Base-by-base conservation (phyloP, 2,329 filamentous ascomycete genomes). In the Exophiala bonariae region DNA sequence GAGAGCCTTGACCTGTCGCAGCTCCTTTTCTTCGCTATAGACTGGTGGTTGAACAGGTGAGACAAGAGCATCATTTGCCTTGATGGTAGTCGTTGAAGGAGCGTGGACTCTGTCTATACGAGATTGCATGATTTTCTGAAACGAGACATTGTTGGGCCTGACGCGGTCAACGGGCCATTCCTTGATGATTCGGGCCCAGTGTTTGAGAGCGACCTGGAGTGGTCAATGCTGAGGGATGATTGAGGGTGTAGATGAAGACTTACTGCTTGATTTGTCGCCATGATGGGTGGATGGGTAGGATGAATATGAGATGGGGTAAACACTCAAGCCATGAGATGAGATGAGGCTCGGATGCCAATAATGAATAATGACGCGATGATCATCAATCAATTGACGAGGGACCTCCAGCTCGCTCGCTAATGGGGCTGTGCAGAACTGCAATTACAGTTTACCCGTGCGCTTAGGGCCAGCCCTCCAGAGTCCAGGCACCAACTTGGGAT, bases 1-100 rank as follows among this genome's bases (percentile, higher is more conserved):
- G 1, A 84, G 72, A 3, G 79, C 80, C 56, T 82, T 83, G 44
- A 81, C 64, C 56, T 79, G 71, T 23, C 63, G 63, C 23, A 69
- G 58, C 51, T 78, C 75, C 19, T 58, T 56, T 30, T 54, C 43
- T 37, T 61, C 59, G 17, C 60, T 68, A 56, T 46, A 54, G 34
- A 37, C 52, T 43, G 39, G 55, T 13, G 56, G 50, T 36, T 45
- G 55, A 47, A 35, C 55, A 13, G 56, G 47, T 35, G 49, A 49
- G 22, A 45, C 57, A 11, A 49, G 40, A 23, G 48, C 54, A 22
- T 56, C 52, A 34, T 55, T 58, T n/a, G 46, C 42, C 41, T 47
- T 55, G 19, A 45, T 47, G 23, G 44, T 54, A 3, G 28, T 26
- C 6, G 6, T 26, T 26, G 38, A 20, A 18, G 54, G 45, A 30